Evolutionary conservation across 2,329 filamentous ascomycete genomes (phyloP).

Genomic region (Calycina marina): DNA sequence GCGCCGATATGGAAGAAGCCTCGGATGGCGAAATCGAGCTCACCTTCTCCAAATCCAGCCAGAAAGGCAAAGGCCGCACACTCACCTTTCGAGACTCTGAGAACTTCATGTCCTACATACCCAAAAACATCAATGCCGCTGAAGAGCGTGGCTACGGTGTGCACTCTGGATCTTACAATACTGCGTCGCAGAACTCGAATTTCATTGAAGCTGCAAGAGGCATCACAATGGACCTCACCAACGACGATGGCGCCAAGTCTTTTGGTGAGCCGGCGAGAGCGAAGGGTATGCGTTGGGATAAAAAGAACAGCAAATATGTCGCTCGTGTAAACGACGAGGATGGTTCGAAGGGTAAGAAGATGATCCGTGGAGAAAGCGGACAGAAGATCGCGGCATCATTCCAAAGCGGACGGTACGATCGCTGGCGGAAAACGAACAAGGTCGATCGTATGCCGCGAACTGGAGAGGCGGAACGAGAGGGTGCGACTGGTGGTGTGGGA

Average conservation of each 20-base stretch:
- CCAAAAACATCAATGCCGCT: conserved; percentile 62
- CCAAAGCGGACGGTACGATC: conserved; percentile 84
- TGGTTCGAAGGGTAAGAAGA: conserved; percentile 56
- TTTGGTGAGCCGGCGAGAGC: conserved; percentile 65
- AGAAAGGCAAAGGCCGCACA: conserved; percentile 37
- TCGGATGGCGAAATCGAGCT: conserved; percentile 51
- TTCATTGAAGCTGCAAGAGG: conserved; percentile 81
- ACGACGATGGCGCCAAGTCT: conserved; percentile 68
- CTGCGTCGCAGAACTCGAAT: conserved; percentile 39
- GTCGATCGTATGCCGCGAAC: conserved; percentile 64
- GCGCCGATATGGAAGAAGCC: conserved; percentile 40
- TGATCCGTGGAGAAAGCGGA: conserved; percentile 80
- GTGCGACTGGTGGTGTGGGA: conserved; percentile 21
- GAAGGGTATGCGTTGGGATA: conserved; percentile 83
- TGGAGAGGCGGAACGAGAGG: conserved; percentile 58
- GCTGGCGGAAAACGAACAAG: conserved; percentile 78
- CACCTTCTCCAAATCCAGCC: conserved; percentile 47
- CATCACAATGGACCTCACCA: conserved; percentile 81
- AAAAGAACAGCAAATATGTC: conserved; percentile 93
- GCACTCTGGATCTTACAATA: conserved; percentile 54
- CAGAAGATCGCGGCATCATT: conserved; percentile 93
- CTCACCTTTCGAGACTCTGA: conserved; percentile 70
- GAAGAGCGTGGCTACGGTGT: conserved; percentile 92
- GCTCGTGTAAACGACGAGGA: conserved; percentile 86
- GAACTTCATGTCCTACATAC: conserved; percentile 93